Evolutionary conservation across 163 green algal species (phyloP).

Genomic region (Scenedesmus sp.): DNA sequence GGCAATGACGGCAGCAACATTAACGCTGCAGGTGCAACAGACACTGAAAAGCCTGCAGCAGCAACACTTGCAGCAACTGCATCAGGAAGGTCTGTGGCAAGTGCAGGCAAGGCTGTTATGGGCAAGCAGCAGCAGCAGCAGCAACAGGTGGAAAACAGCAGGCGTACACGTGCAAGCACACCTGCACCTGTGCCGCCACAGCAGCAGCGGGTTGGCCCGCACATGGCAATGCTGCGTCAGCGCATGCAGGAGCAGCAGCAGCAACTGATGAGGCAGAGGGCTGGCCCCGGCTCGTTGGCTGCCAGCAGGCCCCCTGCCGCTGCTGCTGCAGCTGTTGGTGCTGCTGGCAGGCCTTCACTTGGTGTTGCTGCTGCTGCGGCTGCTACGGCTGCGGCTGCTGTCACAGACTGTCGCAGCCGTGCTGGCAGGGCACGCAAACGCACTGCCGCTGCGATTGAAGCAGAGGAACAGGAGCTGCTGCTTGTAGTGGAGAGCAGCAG

Average conservation of each 20-base stretch:
- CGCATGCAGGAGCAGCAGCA: conserved; percentile 33
- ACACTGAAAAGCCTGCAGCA: neutral
- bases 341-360: neutral
- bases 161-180: neutral
- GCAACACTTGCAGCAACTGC: neutral
- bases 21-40: neutral
- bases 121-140: conserved; percentile 10
- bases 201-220: neutral
- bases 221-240: conserved; percentile 20
- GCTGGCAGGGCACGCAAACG: neutral
- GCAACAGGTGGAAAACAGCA: neutral
- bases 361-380: neutral
- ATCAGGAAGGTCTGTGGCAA: too few species aligned
- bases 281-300: neutral
- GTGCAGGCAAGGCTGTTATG: neutral
- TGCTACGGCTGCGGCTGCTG: neutral
- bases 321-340: neutral
- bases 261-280: neutral
- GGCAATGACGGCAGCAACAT: neutral
- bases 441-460: neutral
- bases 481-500: neutral
- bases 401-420: neutral
- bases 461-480: neutral
- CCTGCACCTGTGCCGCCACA: neutral
- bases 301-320: neutral